Evolutionary conservation across 1,284 basidiomycete genomes (phyloP), one percentile per base, ranked within the genome.

Genomic region (Trichosporon coremiiforme): DNA sequence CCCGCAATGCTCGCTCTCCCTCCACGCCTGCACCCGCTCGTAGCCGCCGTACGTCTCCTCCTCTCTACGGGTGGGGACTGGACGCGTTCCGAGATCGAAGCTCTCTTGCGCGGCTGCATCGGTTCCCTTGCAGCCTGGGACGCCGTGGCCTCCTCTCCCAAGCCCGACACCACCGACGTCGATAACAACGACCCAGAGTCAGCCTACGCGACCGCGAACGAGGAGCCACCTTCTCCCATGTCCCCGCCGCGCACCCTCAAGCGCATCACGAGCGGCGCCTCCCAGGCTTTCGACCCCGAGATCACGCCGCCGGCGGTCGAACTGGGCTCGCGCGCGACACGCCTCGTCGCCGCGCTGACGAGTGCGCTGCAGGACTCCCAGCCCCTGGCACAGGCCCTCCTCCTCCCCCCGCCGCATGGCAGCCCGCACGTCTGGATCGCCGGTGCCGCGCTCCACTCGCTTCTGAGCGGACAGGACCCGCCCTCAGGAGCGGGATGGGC

Each of bases 271-370:
- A 15, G 29, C n/a, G 41, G 55, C 41, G 31, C 20, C 4, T 33
- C 55, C 8, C 29, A 29, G 13, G 66, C 70, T 45, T 55, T 57
- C 57, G 63, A 33, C 20, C 78, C 57, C 29, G 29, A 17, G 31
- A 15, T 29, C 17, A 8, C 31, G 29, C 17, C 22, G 4, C 15
- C 57, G 66, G 79, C 57, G 1, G 50, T 53, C 35, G 76, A 70
- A 53, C 68, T 80, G 29, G 76, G 78, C 41, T 89, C 90, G 76
- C 86, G 92, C 9, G 87, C 89, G 74, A 85, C 92, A 29, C 90
- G 93, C 74, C 85, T 94, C 20, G 85, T 87, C 55, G 90, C 91
- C 0, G 91, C 93, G 75, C 76, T 89, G 7, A 81, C 88, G 2
- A 85, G 87, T 67, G 87, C 89, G 1, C 77, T 90, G 70, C 68